Conservation (phyloP, 2,329 filamentous ascomycete species). For the Mycosphaerelloides madeirae region DNA sequence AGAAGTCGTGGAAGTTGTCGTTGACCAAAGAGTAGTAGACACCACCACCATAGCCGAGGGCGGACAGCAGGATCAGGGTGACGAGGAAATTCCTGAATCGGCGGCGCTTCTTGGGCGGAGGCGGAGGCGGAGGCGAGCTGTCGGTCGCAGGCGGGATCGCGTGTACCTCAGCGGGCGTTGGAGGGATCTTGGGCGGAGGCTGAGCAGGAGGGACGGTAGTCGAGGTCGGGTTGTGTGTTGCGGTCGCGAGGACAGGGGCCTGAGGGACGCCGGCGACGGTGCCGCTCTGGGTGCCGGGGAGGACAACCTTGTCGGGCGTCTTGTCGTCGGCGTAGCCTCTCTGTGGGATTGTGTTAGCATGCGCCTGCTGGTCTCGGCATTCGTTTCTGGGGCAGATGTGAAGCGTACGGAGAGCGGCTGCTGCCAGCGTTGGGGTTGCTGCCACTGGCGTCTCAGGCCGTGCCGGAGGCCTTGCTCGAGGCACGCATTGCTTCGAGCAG, state of each 20-base stretch:
- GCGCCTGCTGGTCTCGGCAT: background rate
- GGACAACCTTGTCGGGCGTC: constrained; percentile 30
- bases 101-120: constrained; percentile 61
- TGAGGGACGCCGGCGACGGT: constrained; percentile 29
- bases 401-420: constrained; percentile 9
- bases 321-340: constrained; percentile 28
- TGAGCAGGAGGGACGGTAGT: constrained; percentile 14
- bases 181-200: constrained; percentile 20
- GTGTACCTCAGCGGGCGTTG: constrained; percentile 23
- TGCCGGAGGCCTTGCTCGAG: constrained; percentile 12
- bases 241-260: constrained; percentile 22
- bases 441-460: constrained; percentile 15
- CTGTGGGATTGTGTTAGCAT: constrained; percentile 12
- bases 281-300: constrained; percentile 30
- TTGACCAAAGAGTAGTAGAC: constrained; percentile 89
- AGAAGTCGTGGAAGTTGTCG: constrained; percentile 99
- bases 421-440: constrained; percentile 3
- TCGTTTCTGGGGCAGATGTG: background rate
- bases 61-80: constrained; percentile 70
- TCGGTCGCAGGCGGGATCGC: constrained; percentile 19
- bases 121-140: constrained; percentile 38
- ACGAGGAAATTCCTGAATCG: constrained; percentile 73
- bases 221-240: constrained; percentile 9
- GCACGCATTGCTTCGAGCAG: constrained; percentile 18
- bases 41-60: constrained; percentile 76